Evolutionary conservation across 768 basidiomycete species (phyloP).

Genomic region (Phanerochaete sordida): DNA sequence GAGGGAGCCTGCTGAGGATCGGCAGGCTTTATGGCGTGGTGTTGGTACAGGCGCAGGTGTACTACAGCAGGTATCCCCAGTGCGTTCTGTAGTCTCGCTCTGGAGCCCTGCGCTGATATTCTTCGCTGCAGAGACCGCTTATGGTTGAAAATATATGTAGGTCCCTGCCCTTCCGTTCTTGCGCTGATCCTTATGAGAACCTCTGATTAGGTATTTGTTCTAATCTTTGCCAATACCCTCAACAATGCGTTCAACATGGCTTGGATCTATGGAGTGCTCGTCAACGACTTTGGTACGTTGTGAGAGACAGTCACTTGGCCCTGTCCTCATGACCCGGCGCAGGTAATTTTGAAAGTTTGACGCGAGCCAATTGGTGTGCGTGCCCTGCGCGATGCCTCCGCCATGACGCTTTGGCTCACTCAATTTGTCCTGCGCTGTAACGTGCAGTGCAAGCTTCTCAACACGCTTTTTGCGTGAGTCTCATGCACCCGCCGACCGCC

Average conservation of each 20-base stretch:
- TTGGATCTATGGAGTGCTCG: constrained; percentile 15
- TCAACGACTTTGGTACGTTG: constrained; percentile 17
- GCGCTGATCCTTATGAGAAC: neutral
- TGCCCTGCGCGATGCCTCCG: too few relatives aligned
- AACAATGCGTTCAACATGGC: constrained; percentile 14
- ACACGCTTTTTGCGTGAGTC: neutral
- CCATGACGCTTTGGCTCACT: too few relatives aligned
- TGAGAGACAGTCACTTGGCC: too few relatives aligned
- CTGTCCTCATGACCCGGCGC: too few relatives aligned
- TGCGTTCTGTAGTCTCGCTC: neutral
- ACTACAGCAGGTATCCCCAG: neutral
- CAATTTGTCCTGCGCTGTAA: too few relatives aligned
- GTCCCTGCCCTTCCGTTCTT: too few relatives aligned
- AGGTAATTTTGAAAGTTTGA: neutral
- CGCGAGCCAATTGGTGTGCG: neutral
- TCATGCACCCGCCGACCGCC: too few relatives aligned
- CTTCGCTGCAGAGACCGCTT: neutral
- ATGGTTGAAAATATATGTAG: constrained; percentile 1
- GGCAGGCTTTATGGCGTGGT: neutral
- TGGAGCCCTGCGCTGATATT: too few relatives aligned
- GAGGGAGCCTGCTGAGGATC: too few relatives aligned
- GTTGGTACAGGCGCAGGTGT: neutral
- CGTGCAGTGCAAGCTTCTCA: neutral
- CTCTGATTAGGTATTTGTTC: constrained; percentile 6
- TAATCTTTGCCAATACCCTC: constrained; percentile 14